Evolutionary conservation across 768 basidiomycete genomes (phyloP).

Genomic region (Rhizopogon vesiculosus): DNA sequence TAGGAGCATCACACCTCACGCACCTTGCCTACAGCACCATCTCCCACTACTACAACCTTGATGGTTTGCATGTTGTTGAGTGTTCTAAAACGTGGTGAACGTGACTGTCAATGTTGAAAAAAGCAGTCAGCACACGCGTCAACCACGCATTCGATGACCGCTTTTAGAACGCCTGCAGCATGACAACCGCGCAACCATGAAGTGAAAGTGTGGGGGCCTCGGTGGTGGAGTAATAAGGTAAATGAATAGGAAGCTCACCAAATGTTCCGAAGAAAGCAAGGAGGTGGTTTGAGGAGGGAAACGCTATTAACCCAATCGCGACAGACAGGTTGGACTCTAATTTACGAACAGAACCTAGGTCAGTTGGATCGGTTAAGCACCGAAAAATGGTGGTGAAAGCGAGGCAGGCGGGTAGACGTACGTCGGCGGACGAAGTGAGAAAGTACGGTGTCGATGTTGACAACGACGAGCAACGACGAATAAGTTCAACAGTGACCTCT

Average conservation of each 20-base stretch:
- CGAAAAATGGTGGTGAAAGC: slow-evolving; percentile 1
- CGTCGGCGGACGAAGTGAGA: slow-evolving; percentile 7
- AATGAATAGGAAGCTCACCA: slow-evolving; percentile 17
- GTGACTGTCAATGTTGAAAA: slow-evolving; percentile 4
- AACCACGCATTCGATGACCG: slow-evolving; percentile 18
- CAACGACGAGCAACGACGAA: slow-evolving; percentile 24
- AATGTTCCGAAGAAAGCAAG: slow-evolving; percentile 14
- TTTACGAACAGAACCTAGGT: slow-evolving; percentile 14
- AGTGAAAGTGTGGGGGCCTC: slow-evolving; percentile 18
- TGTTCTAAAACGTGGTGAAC: slow-evolving; percentile 12
- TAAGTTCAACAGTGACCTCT: slow-evolving; percentile 20
- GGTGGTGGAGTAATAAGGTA: slow-evolving; percentile 4
- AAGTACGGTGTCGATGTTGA: slow-evolving; percentile 19
- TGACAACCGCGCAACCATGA: slow-evolving; percentile 23
- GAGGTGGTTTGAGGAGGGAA: slow-evolving; percentile 11
- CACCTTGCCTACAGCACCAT: slow-evolving; percentile 98
- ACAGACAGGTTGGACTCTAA: slow-evolving; percentile 21
- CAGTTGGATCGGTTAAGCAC: slow-evolving; percentile 10
- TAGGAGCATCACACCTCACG: slow-evolving; percentile 32
- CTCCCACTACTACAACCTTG: slow-evolving; percentile 96
- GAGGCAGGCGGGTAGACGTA: slow-evolving; percentile 11
- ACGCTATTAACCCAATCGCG: slow-evolving; percentile 22
- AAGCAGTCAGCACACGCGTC: slow-evolving; percentile 8
- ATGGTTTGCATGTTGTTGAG: slow-evolving; percentile 80
- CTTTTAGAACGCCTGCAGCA: slow-evolving; percentile 20